A percentile compares a stretch with the other conserved stretches of the same genome.
phyloP scores from a whole-genome alignment of 2,329 filamentous ascomycete genomes.

The Allantophomopsis cytisporea region DNA sequence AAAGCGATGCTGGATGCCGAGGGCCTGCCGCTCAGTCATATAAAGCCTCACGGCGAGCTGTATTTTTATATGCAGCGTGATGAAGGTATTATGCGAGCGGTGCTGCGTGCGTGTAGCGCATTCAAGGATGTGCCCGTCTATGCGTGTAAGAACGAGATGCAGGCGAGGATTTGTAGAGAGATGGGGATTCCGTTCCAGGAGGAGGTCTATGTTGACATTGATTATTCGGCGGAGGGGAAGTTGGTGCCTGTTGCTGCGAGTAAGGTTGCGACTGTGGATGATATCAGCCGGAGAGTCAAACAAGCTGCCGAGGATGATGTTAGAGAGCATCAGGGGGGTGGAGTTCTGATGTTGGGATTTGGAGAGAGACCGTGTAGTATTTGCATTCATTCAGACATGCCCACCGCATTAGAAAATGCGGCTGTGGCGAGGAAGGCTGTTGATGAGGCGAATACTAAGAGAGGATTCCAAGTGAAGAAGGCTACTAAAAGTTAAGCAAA shows the following conservation, averaged over 20 bases:
- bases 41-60: conserved; percentile 48
- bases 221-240: conserved; percentile 6
- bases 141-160: conserved; percentile 10
- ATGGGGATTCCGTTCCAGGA: conserved; percentile 7
- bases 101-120: conserved; percentile 1
- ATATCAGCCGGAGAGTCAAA: conserved; percentile 3
- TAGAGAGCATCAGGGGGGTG: conserved; percentile 5
- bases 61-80: conserved; percentile 24
- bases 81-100: conserved; percentile 4
- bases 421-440: conserved; percentile 5
- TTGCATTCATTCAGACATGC: conserved; percentile 7
- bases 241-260: conserved; percentile 5
- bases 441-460: conserved; percentile 5
- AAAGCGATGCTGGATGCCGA: conserved; percentile 44
- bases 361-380: conserved; percentile 4
- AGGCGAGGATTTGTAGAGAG: conserved; percentile 8
- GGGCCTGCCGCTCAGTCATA: conserved; percentile 39
- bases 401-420: conserved; percentile 6
- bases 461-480: background rate
- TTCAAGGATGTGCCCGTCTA: conserved; percentile 15
- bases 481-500: too few species aligned
- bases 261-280: conserved; percentile 3
- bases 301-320: conserved; percentile 3
- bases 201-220: conserved; percentile 13
- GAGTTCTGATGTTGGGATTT: conserved; percentile 5